Percentiles rank a stretch among this genome's conserved stretches.
Conservation (phyloP, 179 eudicot genomes). For the Silene noctiflora region DNA sequence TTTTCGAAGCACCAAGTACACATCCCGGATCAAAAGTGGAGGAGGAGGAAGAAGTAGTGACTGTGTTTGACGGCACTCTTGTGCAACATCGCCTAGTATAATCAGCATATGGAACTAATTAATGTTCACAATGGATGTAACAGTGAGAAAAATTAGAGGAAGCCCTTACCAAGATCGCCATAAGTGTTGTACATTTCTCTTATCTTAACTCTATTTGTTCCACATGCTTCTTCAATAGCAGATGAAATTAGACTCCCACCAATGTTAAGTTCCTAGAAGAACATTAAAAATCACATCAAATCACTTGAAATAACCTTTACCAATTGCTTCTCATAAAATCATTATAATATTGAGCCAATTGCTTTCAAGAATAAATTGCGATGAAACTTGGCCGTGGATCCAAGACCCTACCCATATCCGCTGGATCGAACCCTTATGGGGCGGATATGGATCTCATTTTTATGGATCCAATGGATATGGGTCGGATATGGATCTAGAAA, state of each 20-base stretch:
- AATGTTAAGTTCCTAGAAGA: constrained; percentile 72
- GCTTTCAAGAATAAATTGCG: not conserved
- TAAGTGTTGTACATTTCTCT: constrained; percentile 62
- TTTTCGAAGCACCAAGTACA: constrained; percentile 62
- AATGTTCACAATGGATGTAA: not conserved
- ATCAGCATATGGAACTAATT: not conserved
- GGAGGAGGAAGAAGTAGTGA: constrained; percentile 77
- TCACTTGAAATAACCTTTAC: constrained; percentile 1
- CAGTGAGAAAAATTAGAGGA: constrained; percentile 17
- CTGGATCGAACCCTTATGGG: too few species aligned
- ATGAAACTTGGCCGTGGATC: too few species aligned
- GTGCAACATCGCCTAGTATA: constrained; percentile 87
- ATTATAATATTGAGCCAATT: not conserved
- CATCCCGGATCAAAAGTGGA: constrained; percentile 76
- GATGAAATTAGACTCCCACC: constrained; percentile 80
- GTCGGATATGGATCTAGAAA: too few species aligned
- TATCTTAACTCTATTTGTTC: constrained; percentile 73
- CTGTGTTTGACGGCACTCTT: constrained; percentile 87
- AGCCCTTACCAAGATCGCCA: constrained; percentile 90
- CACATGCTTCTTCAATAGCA: constrained; percentile 93
- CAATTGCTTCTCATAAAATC: constrained; percentile 5
- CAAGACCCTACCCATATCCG: too few species aligned
- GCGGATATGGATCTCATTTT: too few species aligned
- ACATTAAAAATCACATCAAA: constrained; percentile 12
- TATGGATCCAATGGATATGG: too few species aligned